Conservation (phyloP, 78 protist species). For the Parvularia atlantis region DNA sequence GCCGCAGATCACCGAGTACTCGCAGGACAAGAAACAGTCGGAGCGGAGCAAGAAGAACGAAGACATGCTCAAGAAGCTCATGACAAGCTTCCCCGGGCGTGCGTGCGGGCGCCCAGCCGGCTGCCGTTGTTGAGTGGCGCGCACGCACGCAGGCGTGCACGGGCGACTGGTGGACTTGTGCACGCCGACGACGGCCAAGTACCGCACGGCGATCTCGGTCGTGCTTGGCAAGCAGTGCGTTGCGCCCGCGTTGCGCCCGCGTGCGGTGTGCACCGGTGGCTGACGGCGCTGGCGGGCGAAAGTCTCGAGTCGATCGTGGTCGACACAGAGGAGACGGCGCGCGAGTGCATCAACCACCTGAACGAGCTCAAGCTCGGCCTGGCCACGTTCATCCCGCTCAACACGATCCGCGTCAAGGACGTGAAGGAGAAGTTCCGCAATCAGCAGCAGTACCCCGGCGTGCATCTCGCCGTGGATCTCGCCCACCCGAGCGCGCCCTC, state of each 20-base stretch:
- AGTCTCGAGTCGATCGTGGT: slow-evolving; percentile 86
- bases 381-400: slow-evolving; percentile 82
- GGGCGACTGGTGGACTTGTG: slow-evolving; percentile 76
- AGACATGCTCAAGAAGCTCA: no score
- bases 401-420: slow-evolving; percentile 39
- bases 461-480: slow-evolving; percentile 53
- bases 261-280: no score
- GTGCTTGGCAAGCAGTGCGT: no score
- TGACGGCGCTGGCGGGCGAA: no score
- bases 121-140: no score
- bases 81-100: no score
- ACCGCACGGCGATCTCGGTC: slow-evolving; percentile 67
- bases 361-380: slow-evolving; percentile 58
- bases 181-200: slow-evolving; percentile 51
- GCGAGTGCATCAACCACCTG: slow-evolving; percentile 73
- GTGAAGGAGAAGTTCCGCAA: slow-evolving; percentile 42
- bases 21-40: neutral
- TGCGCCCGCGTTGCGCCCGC: no score
- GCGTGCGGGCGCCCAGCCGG: no score
- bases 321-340: slow-evolving; percentile 65
- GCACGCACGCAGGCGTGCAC: slow-evolving; percentile 70
- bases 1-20: no score
- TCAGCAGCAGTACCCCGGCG: slow-evolving; percentile 35
- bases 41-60: no score
- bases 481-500: neutral